A percentile compares a stretch with the other conserved stretches of the same genome.
Conservation (phyloP, 2,329 filamentous ascomycete species). For the Hypoxylon sp. region DNA sequence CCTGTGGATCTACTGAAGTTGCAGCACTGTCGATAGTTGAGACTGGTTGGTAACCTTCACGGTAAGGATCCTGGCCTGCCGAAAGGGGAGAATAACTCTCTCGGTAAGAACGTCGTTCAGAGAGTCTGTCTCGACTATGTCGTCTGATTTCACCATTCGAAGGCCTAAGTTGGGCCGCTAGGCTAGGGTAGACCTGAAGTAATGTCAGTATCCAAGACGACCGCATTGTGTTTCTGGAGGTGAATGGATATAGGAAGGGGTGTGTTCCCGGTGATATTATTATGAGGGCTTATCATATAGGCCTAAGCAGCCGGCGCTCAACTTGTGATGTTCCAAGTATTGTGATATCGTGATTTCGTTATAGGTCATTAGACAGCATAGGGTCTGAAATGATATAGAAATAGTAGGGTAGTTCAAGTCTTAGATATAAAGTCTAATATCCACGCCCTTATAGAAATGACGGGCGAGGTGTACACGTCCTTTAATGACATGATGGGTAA, state of each 20-base stretch:
- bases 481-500: slow-evolving; percentile 30
- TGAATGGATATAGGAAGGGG: slow-evolving; percentile 21
- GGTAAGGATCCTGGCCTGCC: slow-evolving; percentile 35
- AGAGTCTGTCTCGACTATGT: slow-evolving; percentile 14
- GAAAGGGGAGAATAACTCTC: slow-evolving; percentile 40
- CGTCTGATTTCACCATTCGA: slow-evolving; percentile 21
- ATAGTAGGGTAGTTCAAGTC: slow-evolving; percentile 11
- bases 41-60: slow-evolving; percentile 49
- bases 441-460: slow-evolving; percentile 13
- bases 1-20: slow-evolving; percentile 55
- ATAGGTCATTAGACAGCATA: slow-evolving; percentile 11
- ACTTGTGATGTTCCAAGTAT: slow-evolving; percentile 13
- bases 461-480: slow-evolving; percentile 31
- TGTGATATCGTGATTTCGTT: slow-evolving; percentile 22
- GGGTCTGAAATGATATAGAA: slow-evolving; percentile 9
- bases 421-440: background rate
- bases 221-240: slow-evolving; percentile 44
- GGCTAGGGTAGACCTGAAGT: slow-evolving; percentile 47
- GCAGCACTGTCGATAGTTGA: slow-evolving; percentile 53
- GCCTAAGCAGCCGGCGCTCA: slow-evolving; percentile 23
- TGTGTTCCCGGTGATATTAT: slow-evolving; percentile 13
- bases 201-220: slow-evolving; percentile 50
- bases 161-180: slow-evolving; percentile 40
- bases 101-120: slow-evolving; percentile 27
- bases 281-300: slow-evolving; percentile 32